These are phyloP conservation scores for Plasmodium vinckei DNA, from an alignment of 169 alveolate genomes.

Conservation along the genomic window DNA sequence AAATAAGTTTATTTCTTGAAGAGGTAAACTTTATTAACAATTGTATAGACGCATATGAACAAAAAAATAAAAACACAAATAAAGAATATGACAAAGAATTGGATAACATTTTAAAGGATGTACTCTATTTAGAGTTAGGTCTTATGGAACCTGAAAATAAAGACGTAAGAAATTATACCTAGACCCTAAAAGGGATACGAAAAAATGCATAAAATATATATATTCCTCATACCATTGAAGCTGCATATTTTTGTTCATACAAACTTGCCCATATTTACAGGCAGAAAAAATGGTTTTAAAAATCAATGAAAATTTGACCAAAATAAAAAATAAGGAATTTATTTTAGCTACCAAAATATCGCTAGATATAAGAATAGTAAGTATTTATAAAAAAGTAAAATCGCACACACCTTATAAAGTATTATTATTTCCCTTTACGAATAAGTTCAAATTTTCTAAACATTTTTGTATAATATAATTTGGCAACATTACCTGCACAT, in stretches of 20 bases:
- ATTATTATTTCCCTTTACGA: too few relatives aligned
- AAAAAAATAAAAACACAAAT: conserved; percentile 4
- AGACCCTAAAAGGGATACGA: background rate
- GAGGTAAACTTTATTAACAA: conserved; percentile 53
- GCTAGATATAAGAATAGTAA: conserved; percentile 63
- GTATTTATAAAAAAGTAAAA: background rate
- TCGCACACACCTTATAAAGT: background rate
- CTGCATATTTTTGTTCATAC: too few relatives aligned
- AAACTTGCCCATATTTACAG: background rate
- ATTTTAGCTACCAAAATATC: conserved; percentile 40
- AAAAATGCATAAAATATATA: background rate
- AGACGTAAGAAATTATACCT: background rate
- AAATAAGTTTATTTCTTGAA: conserved; percentile 38
- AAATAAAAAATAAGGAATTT: conserved; percentile 50
- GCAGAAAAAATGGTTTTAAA: conserved; percentile 25
- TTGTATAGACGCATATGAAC: conserved; percentile 22
- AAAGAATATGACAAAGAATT: conserved; percentile 18
- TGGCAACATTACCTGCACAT: background rate
- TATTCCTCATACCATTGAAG: background rate
- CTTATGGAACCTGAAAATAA: conserved; percentile 17
- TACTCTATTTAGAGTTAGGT: conserved; percentile 49
- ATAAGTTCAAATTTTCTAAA: background rate
- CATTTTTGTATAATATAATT: background rate
- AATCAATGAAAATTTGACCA: conserved; percentile 33
- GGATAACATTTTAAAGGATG: conserved; percentile 49